Base-by-base conservation (phyloP, 1,139 yeast genomes). In the Pichia sp. region DNA sequence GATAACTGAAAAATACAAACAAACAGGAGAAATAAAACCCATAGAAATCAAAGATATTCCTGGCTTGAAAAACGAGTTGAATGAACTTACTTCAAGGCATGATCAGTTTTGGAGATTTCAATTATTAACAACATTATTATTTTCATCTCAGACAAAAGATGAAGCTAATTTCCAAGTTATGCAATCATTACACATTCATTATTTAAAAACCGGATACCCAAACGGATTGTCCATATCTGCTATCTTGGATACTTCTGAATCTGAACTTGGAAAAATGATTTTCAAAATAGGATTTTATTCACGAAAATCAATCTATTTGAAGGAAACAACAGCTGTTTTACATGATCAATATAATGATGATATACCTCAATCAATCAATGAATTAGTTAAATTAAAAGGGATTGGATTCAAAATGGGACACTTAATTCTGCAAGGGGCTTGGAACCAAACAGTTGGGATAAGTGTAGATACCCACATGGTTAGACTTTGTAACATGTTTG, bases 381-480 rank as follows among this genome's bases (percentile, higher is more conserved):
- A 83, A 1, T 72, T 89, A 49, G 73, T 78, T 3, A 66, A 74
- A 0, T 67, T 90, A 35, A 97, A 97, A 0, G 98, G 98, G 0
- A 95, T 90, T 1, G 98, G 98, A 0, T 96, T 96, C 12, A 90
- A 90, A 63, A 90, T 90, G 97, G 96, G 95, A 0, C 85, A 78
- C 62, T 67, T 90, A 34, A 72, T 90, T 3, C 68, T 88, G 54
- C 96, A 88, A 58, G 76, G 80, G 39, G 96, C 94, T 0, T 89
- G 96, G 96, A 69, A 73, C 36, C 69, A 81, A 46, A 81, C 74
- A 45, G 70, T 71, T 29, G 97, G 97, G 0, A 87, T 90, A 26
- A 97, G 97, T 15, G 97, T 90, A 8, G 98, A 90, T 64, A 95
- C 89, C 3, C 98, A 90, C 65, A 79, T 90, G 44, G 94, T 87